These are phyloP conservation scores for Sporisorium reilianum DNA, from an alignment of 1,284 basidiomycete species.

Conservation along the genomic window DNA sequence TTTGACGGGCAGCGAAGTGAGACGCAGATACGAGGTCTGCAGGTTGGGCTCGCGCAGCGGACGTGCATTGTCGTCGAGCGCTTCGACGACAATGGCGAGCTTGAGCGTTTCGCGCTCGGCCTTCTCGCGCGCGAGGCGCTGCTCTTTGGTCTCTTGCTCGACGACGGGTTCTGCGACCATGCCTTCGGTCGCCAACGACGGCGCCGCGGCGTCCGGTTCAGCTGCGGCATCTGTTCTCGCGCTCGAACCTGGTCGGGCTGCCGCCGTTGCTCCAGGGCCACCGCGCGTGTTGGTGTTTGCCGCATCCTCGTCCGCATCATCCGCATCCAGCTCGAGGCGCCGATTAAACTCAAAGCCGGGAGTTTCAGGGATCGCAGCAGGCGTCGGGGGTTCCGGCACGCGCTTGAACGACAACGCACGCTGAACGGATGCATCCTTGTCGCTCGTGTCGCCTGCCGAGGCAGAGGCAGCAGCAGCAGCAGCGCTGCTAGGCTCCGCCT, in stretches of 20 bases:
- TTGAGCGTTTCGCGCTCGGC: constrained; percentile 62
- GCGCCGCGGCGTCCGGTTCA: background rate
- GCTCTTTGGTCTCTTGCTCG: constrained; percentile 57
- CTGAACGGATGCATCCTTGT: constrained; percentile 14
- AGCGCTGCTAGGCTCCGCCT: background rate
- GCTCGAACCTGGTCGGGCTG: background rate
- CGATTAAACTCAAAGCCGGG: constrained; percentile 45
- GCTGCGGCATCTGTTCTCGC: background rate
- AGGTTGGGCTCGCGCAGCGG: constrained; percentile 60
- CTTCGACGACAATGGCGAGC: constrained; percentile 63
- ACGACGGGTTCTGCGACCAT: constrained; percentile 15
- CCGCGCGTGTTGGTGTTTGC: constrained; percentile 5
- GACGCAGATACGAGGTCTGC: constrained; percentile 60
- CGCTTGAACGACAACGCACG: constrained; percentile 13
- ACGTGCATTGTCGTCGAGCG: constrained; percentile 61
- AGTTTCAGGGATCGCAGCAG: constrained; percentile 44
- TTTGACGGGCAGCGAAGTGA: constrained; percentile 50
- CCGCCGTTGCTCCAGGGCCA: constrained; percentile 1
- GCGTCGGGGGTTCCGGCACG: constrained; percentile 22
- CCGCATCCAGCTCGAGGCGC: constrained; percentile 30
- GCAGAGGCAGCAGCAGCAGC: background rate
- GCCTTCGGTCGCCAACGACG: constrained; percentile 3
- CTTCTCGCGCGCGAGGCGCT: constrained; percentile 53
- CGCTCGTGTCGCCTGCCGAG: constrained; percentile 14
- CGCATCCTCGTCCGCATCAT: constrained; percentile 34